Evolutionary conservation across 208 protist genomes (phyloP).

Genomic region (Naegleria fowleri): DNA sequence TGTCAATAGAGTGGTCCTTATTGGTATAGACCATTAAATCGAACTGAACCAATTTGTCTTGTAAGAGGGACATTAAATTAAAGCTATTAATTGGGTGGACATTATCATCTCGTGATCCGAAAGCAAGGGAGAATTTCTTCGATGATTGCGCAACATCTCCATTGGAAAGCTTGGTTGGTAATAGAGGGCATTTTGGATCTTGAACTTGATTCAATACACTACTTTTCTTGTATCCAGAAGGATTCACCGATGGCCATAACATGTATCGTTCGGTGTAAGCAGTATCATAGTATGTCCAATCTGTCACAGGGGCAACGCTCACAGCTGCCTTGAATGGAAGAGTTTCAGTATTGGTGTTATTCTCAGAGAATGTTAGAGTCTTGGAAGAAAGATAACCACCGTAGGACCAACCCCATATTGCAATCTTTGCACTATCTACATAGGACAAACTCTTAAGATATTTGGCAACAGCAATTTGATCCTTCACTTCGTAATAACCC

Average conservation of each 20-base stretch:
- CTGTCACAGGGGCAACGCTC: conserved; percentile 17
- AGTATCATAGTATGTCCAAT: conserved; percentile 34
- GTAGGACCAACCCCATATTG: conserved; percentile 30
- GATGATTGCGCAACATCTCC: background rate
- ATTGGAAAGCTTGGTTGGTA: background rate
- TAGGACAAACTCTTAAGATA: background rate
- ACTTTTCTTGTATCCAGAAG: conserved; percentile 14
- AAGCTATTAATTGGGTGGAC: conserved; percentile 29
- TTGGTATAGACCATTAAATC: conserved; percentile 22
- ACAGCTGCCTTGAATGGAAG: background rate
- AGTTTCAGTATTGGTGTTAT: background rate
- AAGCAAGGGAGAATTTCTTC: background rate
- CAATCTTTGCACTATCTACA: background rate
- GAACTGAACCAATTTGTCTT: background rate
- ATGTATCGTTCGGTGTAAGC: conserved; percentile 37
- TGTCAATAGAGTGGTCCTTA: conserved; percentile 19
- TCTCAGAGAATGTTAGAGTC: background rate
- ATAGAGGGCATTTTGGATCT: background rate
- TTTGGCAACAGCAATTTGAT: background rate
- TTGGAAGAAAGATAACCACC: conserved; percentile 26
- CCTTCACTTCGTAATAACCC: background rate
- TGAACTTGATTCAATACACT: background rate
- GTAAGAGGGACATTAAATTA: background rate
- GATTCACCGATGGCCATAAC: conserved; percentile 7
- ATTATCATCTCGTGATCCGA: conserved; percentile 32